Percentiles rank a stretch among this genome's conserved stretches.
These are phyloP conservation scores for Schizothecium vesticola DNA, from an alignment of 495 filamentous ascomycete species.

Conservation along the genomic window DNA sequence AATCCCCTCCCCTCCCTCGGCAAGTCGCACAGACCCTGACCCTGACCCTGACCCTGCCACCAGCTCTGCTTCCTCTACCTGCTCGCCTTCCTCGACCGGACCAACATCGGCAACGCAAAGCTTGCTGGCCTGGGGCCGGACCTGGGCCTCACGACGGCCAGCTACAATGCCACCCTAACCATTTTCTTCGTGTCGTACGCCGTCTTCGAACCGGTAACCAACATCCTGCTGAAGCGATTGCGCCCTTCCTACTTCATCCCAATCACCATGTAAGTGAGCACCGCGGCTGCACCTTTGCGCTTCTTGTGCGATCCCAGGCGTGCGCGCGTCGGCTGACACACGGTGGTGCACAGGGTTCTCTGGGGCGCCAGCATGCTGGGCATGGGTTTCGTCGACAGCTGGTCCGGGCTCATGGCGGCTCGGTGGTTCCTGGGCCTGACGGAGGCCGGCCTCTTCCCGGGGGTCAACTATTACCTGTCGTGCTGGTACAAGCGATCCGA, in stretches of 20 bases:
- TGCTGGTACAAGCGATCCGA: conserved; percentile 85
- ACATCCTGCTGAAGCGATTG: conserved; percentile 74
- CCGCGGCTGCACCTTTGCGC: background rate
- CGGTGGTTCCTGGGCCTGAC: conserved; percentile 80
- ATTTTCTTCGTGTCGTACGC: conserved; percentile 94
- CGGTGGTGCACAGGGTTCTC: conserved; percentile 33
- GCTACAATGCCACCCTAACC: conserved; percentile 70
- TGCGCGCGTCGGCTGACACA: conserved; percentile 1
- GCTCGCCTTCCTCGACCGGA: conserved; percentile 75
- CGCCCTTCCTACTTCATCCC: conserved; percentile 54
- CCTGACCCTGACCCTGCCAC: background rate
- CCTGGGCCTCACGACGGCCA: conserved; percentile 49
- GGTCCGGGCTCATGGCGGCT: conserved; percentile 71
- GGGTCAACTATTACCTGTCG: conserved; percentile 80
- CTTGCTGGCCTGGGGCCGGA: conserved; percentile 64
- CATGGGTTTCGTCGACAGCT: conserved; percentile 80
- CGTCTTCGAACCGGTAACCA: conserved; percentile 80
- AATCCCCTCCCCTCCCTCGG: background rate
- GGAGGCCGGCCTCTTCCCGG: conserved; percentile 83
- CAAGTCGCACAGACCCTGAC: background rate
- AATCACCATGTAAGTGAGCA: conserved; percentile 57
- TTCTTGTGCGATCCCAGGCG: background rate
- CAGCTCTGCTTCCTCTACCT: conserved; percentile 78
- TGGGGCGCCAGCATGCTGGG: conserved; percentile 77
- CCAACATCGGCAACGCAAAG: conserved; percentile 86